Evolutionary conservation across 202 grass and related monocot species (phyloP), one percentile per base, ranked within the genome.

Genomic region (Carex arenaria): DNA sequence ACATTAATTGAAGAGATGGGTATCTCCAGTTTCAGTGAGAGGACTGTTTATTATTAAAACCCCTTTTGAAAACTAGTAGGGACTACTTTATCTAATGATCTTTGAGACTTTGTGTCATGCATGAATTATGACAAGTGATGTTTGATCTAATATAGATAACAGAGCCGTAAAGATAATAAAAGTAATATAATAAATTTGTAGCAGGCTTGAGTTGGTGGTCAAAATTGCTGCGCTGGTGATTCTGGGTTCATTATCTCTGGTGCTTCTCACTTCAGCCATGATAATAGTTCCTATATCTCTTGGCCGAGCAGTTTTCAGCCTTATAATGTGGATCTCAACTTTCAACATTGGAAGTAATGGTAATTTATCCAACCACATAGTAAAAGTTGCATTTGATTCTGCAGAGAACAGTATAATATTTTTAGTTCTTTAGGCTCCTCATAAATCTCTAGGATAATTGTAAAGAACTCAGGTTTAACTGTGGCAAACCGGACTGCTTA

Each of bases 221-320:
- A 77, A 77, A 52, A n/a, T 77, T 34, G 26, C 72, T 77, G 72
- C 14, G 0, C 28, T 77, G 23, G 57, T 77, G 26, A 9, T 77
- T 77, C 72, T 77, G 22, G 72, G 72, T 57, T 32, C 14, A 57
- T 15, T 32, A 56, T 32, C 72, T 77, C 72, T 77, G 11, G 51
- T 77, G 52, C 51, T 77, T 56, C 40, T 77, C 52, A 56, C 20
- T 52, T 20, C 72, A 77, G 72, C 28, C 52, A 30, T 57, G 51
- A 77, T 77, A 56, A 12, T 36, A 18, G 52, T 77, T 77, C 72
- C 72, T 77, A 77, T 10, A 57, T 77, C 72, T 34, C 26, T 77
- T 3, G 72, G 72, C 15, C 72, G 72, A 57, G 26, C 23, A 77
- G 72, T 56, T 77, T 77, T 77, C 23, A 34, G 13, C 28, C 26